phyloP scores from a whole-genome alignment of 2,329 filamentous ascomycete genomes.

The Nothophaeocryptopus gaeumannii region DNA sequence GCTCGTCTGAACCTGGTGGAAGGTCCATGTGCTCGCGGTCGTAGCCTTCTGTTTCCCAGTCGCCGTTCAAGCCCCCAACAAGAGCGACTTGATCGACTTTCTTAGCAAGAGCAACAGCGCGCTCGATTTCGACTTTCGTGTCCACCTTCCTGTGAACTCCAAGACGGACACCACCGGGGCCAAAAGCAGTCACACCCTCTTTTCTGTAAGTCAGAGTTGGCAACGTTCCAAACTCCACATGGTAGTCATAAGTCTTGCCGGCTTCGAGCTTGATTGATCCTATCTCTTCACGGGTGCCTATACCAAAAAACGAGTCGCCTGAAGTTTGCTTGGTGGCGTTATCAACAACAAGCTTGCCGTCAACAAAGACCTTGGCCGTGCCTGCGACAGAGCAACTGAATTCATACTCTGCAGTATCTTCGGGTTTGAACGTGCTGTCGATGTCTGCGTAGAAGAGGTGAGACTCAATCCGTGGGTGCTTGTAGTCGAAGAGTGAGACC shows the following conservation, averaged over 20 bases:
- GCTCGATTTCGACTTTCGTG: slow-evolving; percentile 62
- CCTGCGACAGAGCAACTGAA: slow-evolving; percentile 66
- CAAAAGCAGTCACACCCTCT: slow-evolving; percentile 62
- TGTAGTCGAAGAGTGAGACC: slow-evolving; percentile 53
- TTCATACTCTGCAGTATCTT: slow-evolving; percentile 61
- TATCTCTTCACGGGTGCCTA: slow-evolving; percentile 62
- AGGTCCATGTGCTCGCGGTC: slow-evolving; percentile 62
- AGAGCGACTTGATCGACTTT: slow-evolving; percentile 74
- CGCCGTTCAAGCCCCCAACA: slow-evolving; percentile 72
- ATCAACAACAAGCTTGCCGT: slow-evolving; percentile 62
- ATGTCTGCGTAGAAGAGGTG: slow-evolving; percentile 43
- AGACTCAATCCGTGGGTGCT: slow-evolving; percentile 37
- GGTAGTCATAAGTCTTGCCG: slow-evolving; percentile 58
- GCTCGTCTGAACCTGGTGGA: slow-evolving; percentile 59
- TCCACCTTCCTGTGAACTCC: slow-evolving; percentile 56
- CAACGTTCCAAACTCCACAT: slow-evolving; percentile 61
- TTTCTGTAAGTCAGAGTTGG: slow-evolving; percentile 62
- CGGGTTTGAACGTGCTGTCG: slow-evolving; percentile 59
- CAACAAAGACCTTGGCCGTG: slow-evolving; percentile 63
- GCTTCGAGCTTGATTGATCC: slow-evolving; percentile 58
- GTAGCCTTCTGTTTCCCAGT: slow-evolving; percentile 72
- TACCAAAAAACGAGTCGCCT: slow-evolving; percentile 64
- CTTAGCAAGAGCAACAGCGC: slow-evolving; percentile 66
- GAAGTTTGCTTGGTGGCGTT: slow-evolving; percentile 58
- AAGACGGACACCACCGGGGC: slow-evolving; percentile 61